A percentile compares a stretch with the other conserved stretches of the same genome.
These are phyloP conservation scores for Cutaneotrichosporon mucoides DNA, from an alignment of 1,284 basidiomycete genomes.

Conservation along the genomic window DNA sequence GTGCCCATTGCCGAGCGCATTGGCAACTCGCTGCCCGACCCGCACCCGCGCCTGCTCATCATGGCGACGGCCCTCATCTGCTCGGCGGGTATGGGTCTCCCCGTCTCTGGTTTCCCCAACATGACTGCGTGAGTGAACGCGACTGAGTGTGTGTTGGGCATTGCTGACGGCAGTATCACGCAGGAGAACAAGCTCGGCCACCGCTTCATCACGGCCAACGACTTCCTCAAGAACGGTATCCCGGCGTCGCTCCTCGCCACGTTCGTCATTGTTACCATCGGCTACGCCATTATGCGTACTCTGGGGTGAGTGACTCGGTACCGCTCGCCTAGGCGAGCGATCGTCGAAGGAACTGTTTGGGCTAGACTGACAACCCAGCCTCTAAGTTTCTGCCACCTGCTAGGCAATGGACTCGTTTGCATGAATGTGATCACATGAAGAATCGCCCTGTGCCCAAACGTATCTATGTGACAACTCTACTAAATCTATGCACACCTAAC, in stretches of 20 bases:
- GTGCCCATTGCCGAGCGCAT: conserved; percentile 94
- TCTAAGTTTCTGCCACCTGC: neutral
- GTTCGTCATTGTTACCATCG: conserved; percentile 74
- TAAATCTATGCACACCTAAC: no score
- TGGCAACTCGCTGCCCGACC: conserved; percentile 66
- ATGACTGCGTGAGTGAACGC: conserved; percentile 73
- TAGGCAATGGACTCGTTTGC: no score
- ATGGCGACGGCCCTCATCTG: conserved; percentile 88
- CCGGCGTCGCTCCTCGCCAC: conserved; percentile 84
- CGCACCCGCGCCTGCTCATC: conserved; percentile 73
- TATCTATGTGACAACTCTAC: no score
- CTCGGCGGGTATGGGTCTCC: conserved; percentile 96
- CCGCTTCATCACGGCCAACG: conserved; percentile 73
- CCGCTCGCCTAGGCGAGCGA: no score
- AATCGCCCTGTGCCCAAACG: neutral
- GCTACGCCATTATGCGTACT: conserved; percentile 59
- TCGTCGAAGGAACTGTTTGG: no score
- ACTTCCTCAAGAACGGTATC: conserved; percentile 91
- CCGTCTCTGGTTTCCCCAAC: conserved; percentile 95
- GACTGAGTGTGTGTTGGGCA: conserved; percentile 13
- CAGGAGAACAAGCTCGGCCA: conserved; percentile 95
- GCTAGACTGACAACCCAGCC: neutral
- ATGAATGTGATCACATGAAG: no score
- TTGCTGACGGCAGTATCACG: conserved; percentile 60
- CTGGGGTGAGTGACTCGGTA: conserved; percentile 8